Conservation (phyloP, 2,329 filamentous ascomycete species). For the Ophiocordyceps sinensis region DNA sequence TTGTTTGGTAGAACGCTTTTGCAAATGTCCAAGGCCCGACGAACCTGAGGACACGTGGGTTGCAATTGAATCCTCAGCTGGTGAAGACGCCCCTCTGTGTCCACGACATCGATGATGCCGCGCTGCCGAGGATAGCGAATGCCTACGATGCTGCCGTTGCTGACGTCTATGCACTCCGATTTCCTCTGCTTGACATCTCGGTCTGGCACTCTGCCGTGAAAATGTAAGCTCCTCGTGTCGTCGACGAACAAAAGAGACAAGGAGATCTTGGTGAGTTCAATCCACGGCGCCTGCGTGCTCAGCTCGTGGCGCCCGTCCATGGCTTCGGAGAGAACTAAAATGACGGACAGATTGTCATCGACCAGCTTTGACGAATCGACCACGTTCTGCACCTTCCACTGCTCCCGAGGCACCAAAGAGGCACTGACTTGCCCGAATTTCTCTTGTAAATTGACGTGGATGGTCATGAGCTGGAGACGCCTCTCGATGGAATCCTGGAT, state of each 20-base stretch:
- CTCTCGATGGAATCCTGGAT: conserved; percentile 57
- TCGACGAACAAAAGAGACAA: conserved; percentile 46
- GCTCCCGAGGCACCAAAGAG: conserved; percentile 26
- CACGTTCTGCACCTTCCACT: conserved; percentile 49
- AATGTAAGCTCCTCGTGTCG: conserved; percentile 45
- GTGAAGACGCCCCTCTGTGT: conserved; percentile 47
- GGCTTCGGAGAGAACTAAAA: conserved; percentile 55
- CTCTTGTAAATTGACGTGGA: conserved; percentile 36
- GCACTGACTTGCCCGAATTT: conserved; percentile 14
- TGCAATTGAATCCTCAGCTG: conserved; percentile 54
- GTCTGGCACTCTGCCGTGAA: conserved; percentile 33
- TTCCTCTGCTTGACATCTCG: conserved; percentile 35
- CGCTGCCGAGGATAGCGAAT: conserved; percentile 43
- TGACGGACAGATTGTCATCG: conserved; percentile 52
- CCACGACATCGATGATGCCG: conserved; percentile 52
- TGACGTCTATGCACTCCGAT: conserved; percentile 29
- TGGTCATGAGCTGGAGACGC: conserved; percentile 50
- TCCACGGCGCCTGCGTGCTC: conserved; percentile 64
- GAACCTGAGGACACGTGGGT: conserved; percentile 48
- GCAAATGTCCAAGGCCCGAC: conserved; percentile 44
- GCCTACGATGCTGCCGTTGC: conserved; percentile 32
- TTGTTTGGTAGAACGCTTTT: conserved; percentile 47
- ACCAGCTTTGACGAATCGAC: conserved; percentile 58
- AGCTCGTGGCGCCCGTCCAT: conserved; percentile 49
- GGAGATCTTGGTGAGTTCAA: conserved; percentile 50